phyloP scores from a whole-genome alignment of 2,329 filamentous ascomycete genomes.

The Calonectria hawksworthii region DNA sequence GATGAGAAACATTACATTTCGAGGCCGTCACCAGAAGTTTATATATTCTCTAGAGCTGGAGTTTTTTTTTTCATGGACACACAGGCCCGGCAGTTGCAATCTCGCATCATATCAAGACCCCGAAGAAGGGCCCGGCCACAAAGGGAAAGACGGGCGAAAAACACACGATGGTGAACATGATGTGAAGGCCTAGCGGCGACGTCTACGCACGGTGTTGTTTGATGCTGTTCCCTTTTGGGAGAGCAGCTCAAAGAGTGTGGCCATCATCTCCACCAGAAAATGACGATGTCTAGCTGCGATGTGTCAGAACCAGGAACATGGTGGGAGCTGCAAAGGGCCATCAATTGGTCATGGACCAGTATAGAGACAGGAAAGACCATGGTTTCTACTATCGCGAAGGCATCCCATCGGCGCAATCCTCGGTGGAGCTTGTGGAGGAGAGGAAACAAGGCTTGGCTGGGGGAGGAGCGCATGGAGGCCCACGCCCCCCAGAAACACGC shows the following conservation, averaged over 20 bases:
- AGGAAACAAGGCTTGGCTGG: slow-evolving; percentile 18
- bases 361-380: slow-evolving; percentile 13
- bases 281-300: slow-evolving; percentile 28
- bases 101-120: slow-evolving; percentile 19
- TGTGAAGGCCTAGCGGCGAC: slow-evolving; percentile 30
- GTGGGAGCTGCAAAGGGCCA: slow-evolving; percentile 26
- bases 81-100: slow-evolving; percentile 7
- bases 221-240: slow-evolving; percentile 39
- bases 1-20: not conserved
- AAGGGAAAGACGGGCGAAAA: slow-evolving; percentile 24
- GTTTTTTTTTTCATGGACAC: not conserved
- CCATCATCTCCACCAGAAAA: slow-evolving; percentile 26
- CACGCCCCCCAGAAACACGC: not conserved
- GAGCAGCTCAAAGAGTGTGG: slow-evolving; percentile 28
- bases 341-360: slow-evolving; percentile 38
- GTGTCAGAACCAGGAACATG: slow-evolving; percentile 27
- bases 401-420: slow-evolving; percentile 33
- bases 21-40: slow-evolving; percentile 1
- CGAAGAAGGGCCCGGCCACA: slow-evolving; percentile 19
- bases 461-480: not conserved
- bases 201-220: slow-evolving; percentile 43
- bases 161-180: slow-evolving; percentile 11
- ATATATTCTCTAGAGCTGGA: not conserved
- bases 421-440: slow-evolving; percentile 42
- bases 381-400: slow-evolving; percentile 38